phyloP scores from a whole-genome alignment of 139 green algal genomes.

The Chloropicon primus region DNA sequence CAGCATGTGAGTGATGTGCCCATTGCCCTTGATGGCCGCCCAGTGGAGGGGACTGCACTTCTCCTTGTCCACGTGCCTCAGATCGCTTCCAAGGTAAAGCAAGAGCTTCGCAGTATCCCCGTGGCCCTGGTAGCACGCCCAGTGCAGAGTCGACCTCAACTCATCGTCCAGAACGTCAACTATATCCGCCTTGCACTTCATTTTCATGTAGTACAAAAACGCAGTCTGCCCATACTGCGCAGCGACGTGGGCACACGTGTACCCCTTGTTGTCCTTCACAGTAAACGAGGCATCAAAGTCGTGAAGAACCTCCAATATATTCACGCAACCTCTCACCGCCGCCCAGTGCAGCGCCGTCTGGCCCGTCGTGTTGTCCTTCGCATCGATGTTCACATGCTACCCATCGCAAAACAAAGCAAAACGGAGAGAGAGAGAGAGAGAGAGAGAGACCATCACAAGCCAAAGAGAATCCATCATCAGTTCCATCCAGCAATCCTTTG shows the following conservation, averaged over 20 bases:
- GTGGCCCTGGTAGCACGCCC: constrained; percentile 80
- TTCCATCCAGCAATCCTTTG: neutral
- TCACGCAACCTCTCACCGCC: constrained; percentile 55
- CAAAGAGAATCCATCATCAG: constrained; percentile 9
- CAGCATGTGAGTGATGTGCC: constrained; percentile 75
- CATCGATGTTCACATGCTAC: constrained; percentile 41
- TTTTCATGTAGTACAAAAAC: constrained; percentile 73
- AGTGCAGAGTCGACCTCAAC: constrained; percentile 63
- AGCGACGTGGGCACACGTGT: constrained; percentile 67
- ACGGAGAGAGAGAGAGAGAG: neutral
- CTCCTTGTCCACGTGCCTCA: constrained; percentile 51
- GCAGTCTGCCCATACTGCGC: constrained; percentile 92
- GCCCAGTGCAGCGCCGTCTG: constrained; percentile 49
- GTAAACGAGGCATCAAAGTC: constrained; percentile 31
- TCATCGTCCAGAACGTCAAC: constrained; percentile 53
- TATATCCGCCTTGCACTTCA: constrained; percentile 69
- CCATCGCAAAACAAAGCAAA: neutral
- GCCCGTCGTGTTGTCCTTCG: constrained; percentile 42
- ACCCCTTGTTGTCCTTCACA: constrained; percentile 47
- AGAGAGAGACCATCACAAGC: neutral
- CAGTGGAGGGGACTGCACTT: constrained; percentile 89
- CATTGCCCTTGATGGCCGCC: constrained; percentile 84
- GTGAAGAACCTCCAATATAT: constrained; percentile 60
- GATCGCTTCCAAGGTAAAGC: constrained; percentile 60
- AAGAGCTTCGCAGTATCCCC: constrained; percentile 74